phyloP scores from a whole-genome alignment of 75 land plant genomes.

The Sequoia sempervirens region DNA sequence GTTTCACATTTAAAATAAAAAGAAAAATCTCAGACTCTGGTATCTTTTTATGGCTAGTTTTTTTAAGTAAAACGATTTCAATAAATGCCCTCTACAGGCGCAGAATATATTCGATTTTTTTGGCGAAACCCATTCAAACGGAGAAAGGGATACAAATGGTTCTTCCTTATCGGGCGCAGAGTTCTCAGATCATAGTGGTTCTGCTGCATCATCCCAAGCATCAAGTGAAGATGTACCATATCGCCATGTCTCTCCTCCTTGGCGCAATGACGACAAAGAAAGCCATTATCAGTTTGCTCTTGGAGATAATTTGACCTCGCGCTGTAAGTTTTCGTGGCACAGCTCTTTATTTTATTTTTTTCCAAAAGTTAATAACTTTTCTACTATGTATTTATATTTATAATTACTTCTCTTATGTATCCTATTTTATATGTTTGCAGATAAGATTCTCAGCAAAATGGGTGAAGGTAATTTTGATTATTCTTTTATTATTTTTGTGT shows the following conservation, averaged over 20 bases:
- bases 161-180: background rate
- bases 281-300: conserved; percentile 73
- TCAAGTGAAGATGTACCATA: background rate
- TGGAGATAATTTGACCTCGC: conserved; percentile 79
- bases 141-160: background rate
- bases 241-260: conserved; percentile 43
- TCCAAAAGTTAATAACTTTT: background rate
- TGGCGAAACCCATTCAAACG: background rate
- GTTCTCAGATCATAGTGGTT: background rate
- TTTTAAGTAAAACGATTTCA: background rate
- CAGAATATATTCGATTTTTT: background rate
- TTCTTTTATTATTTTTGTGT: background rate
- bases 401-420: background rate
- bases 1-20: too few relatives aligned
- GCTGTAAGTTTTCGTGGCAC: conserved; percentile 41
- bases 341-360: background rate
- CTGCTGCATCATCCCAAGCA: background rate
- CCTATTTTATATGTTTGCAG: background rate
- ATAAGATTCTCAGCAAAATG: conserved; percentile 2
- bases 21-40: background rate
- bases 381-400: too few relatives aligned
- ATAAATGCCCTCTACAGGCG: background rate
- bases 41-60: too few relatives aligned
- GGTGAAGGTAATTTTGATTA: background rate
- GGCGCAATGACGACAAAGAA: conserved; percentile 75